Base-by-base conservation (phyloP, 352 stramenopile genomes). In the Discostella stelligera region DNA sequence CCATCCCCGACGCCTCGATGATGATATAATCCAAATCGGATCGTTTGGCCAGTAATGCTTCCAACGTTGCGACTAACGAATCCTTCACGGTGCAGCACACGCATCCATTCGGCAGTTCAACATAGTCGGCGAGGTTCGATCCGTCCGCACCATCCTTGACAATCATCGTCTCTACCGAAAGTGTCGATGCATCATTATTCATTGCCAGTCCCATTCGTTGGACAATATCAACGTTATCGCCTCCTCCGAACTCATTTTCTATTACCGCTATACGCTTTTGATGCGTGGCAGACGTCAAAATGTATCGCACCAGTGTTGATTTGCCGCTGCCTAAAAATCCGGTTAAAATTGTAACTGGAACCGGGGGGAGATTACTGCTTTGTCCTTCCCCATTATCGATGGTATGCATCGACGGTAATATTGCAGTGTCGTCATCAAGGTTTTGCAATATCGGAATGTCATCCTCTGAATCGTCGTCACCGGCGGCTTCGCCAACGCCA, bases 171-270 rank as follows among this genome's bases (percentile, higher is more conserved):
- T 93, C 84, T 1, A 93, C 71, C 1, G 70, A 78, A 0, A 92
- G 46, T 10, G 60, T 67, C 10, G 65, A 71, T 18, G 37, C 13
- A 50, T 79, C 71, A 14, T 44, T 44, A 60, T 67, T 64, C 16
- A 66, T 78, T 76, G 55, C 90, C 82, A 73, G 64, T 74, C 39
- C 63, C 48, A 64, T 49, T 20, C 70, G 27, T 41, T 75, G 37
- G 46, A 25, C 52, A 55, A 79, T 37, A 41, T 66, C 44, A 0
- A 46, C 14, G 18, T 69, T 20, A 39, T 65, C 61, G 14, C 75
- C 74, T 50, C 95, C 94, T 44, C 97, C 97, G 62, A 98, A 98
- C 86, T 99, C 97, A 89, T 99, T 99, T 89, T 98, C 96, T 62
- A 99, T 96, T 16, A 99, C 95, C 68, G 97, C 96, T 53, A 99